Evolutionary conservation across 2,329 filamentous ascomycete genomes (phyloP), one percentile per base, ranked within the genome.

Genomic region (Daldinia eschscholtzii): DNA sequence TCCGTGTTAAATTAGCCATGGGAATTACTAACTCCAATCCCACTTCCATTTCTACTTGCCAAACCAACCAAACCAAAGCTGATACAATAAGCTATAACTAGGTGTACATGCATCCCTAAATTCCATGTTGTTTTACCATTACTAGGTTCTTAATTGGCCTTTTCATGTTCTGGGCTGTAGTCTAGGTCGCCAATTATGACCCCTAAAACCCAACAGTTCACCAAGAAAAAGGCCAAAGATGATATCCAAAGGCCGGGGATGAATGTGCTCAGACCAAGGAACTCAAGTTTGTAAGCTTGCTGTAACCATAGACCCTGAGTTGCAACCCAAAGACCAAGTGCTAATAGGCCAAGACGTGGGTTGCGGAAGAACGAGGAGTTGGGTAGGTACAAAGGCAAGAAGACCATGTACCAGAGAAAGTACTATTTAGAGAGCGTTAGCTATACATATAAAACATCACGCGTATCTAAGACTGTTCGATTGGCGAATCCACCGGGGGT

Each of bases 351-450:
- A 3, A 91, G 80, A 5, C 76, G 76, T 0, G 88, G 88, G 2
- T 81, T 84, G 4, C 79, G 81, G 0, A 97, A 81, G 13, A 98
- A 85, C 0, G 91, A 91, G 0, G 94, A 98, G 41, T 82, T 82
- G 0, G 95, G 94, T 0, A 99, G 89, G 78, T 98, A 97, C 57
- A 98, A 90, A 0, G 96, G 96, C 2, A 98, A 84, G 74, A 99
- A 93, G 72, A 98, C 89, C 81, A 98, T 90, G 81, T 99, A 98
- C 96, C 96, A 99, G 57, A 99, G 87, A 80, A 99, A 99, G 80
- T 99, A 99, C 93, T 97, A 57, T 10, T 6, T 12, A 30, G 15
- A 12, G 18, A n/a, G 4, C n/a, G 59, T 77, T 39, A 78, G 72
- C 9, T 35, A 48, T 3, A 6, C n/a, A 41, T 13, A 35, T 28